Evolutionary conservation across 2,329 filamentous ascomycete species (phyloP), one percentile per base, ranked within the genome.

Genomic region (Stagonosporopsis rhizophila): DNA sequence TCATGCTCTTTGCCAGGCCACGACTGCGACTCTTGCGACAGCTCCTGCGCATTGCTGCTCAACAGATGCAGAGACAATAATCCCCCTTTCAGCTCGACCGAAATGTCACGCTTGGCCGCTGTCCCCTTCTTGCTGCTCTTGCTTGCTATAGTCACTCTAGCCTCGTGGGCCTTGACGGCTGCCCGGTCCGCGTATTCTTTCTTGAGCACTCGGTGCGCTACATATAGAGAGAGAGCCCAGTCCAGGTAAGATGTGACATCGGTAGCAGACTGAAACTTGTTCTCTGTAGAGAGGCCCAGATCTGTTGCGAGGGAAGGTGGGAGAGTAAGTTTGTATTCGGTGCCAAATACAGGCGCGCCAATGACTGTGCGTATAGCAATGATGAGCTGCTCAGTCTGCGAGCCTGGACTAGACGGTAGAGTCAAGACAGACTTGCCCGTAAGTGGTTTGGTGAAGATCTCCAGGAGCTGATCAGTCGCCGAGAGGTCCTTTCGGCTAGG

Each of bases 351-450:
- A 2, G 73, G 75, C 15, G 63, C 64, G 11, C 68, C 71, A 15
- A 77, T 65, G 19, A 65, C 67, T 1, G 75, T 77, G 20, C 71
- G 69, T 28, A 71, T 73, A 5, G 62, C 56, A 6, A 76, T 57
- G 2, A 30, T 61, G 22, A 77, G 38, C 15, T 54, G 59, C 40
- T 74, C 71, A 2, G 56, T 45, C 32, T 66, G 59, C 4, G 52
- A 35, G 44, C 60, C 64, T 17, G 28, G 59, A 19, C 60, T 53
- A 1, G 65, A 67, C 6, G 73, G 69, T 19, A 75, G 56, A 1
- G 63, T 59, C 32, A 76, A 25, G 6, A 67, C 64, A 41, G 69
- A 70, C 17, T 56, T 62, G n/a, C 68, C 70, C 14, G 70, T 67
- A 23, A 71, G 69, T 1, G 71, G 70, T 46, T 65, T 70, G 19